Percentiles rank a stretch among this genome's conserved stretches.
Conservation (phyloP, 2,329 filamentous ascomycete species). For the Colletotrichum tropicicola region DNA sequence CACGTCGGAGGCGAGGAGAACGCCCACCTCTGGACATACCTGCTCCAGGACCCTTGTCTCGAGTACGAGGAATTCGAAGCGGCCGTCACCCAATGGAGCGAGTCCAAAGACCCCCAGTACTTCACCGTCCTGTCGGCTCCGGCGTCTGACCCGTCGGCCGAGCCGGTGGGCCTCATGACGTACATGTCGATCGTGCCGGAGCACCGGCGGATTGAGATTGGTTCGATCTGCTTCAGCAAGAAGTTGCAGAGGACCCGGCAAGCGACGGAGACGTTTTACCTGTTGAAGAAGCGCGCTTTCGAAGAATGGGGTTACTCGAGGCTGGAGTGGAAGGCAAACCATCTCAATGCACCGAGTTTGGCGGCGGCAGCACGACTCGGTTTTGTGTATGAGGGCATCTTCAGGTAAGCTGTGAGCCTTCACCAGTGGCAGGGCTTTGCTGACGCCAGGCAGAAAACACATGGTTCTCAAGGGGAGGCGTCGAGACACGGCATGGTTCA, state of each 20-base stretch:
- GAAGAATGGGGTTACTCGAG: conserved; percentile 62
- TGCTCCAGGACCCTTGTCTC: conserved; percentile 38
- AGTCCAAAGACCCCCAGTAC: conserved; percentile 47
- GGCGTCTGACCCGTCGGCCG: conserved; percentile 34
- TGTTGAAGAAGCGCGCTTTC: conserved; percentile 64
- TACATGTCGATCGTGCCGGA: conserved; percentile 57
- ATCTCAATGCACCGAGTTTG: conserved; percentile 61
- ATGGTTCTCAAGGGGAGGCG: conserved; percentile 65
- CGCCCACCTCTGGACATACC: conserved; percentile 43
- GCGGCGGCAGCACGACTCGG: conserved; percentile 66
- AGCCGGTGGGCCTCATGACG: conserved; percentile 50
- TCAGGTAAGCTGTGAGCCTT: conserved; percentile 46
- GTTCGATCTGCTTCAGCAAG: conserved; percentile 60
- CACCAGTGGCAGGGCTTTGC: not conserved
- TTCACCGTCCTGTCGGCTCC: conserved; percentile 52
- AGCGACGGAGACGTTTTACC: conserved; percentile 66
- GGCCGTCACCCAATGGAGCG: conserved; percentile 33
- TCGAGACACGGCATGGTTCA: conserved; percentile 69
- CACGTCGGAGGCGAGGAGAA: conserved; percentile 44
- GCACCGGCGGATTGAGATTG: conserved; percentile 65
- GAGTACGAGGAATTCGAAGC: conserved; percentile 32
- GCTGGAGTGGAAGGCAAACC: conserved; percentile 72
- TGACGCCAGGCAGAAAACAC: conserved; percentile 53
- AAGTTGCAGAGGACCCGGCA: conserved; percentile 60
- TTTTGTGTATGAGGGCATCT: conserved; percentile 67